Conservation (phyloP, 257 asterid genomes). For the Galeopsis tetrahit region DNA sequence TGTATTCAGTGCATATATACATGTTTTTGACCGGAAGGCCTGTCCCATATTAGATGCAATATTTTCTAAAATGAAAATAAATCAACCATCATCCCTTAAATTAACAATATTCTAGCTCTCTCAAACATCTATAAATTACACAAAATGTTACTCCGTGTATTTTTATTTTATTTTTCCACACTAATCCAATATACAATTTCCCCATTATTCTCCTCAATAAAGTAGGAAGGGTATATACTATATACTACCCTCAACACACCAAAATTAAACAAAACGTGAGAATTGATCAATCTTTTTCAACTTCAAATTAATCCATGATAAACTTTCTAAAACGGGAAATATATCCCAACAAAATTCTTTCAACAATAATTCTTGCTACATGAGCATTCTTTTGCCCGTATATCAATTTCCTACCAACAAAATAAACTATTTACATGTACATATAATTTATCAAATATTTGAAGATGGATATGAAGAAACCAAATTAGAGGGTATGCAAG, state of each 20-base stretch:
- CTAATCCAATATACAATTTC: too few relatives aligned
- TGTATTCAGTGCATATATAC: too few relatives aligned
- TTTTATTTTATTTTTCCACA: too few relatives aligned
- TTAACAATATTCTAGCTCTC: too few relatives aligned
- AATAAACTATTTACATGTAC: constrained; percentile 14
- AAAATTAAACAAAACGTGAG: background rate
- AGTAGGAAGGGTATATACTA: too few relatives aligned
- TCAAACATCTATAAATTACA: too few relatives aligned
- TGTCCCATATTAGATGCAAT: too few relatives aligned
- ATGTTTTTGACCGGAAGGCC: too few relatives aligned
- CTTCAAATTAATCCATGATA: background rate
- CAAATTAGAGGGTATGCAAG: constrained; percentile 58
- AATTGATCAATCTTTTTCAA: constrained; percentile 8
- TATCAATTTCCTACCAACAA: constrained; percentile 9
- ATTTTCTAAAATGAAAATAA: too few relatives aligned
- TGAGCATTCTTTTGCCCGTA: constrained; percentile 3
- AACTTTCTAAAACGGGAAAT: background rate
- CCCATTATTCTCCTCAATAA: too few relatives aligned
- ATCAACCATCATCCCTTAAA: too few relatives aligned
- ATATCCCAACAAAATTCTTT: background rate
- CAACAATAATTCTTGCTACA: background rate
- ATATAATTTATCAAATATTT: background rate
- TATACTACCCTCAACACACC: background rate
- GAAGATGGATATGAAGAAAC: constrained; percentile 52
- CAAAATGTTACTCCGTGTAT: too few relatives aligned